phyloP scores from a whole-genome alignment of 2,329 filamentous ascomycete species.

The Myriosclerotinia curreyana region DNA sequence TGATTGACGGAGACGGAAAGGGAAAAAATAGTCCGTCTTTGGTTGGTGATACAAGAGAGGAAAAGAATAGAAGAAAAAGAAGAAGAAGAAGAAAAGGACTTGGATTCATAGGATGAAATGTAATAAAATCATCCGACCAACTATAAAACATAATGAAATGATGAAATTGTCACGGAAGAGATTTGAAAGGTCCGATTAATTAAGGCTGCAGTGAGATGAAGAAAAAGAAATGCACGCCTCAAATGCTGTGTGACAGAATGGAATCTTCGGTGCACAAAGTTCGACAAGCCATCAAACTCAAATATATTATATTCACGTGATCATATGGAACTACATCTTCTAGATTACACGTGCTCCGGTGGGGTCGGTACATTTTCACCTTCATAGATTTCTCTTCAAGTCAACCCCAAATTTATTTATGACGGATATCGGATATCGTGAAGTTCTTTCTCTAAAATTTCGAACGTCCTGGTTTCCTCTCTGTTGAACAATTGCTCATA shows the following conservation, averaged over 20 bases:
- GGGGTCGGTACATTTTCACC: too few relatives aligned
- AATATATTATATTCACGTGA: not conserved
- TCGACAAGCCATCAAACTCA: not conserved
- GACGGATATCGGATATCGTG: too few relatives aligned
- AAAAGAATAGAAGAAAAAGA: not conserved
- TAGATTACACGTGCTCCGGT: too few relatives aligned
- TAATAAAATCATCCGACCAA: too few relatives aligned
- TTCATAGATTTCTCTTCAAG: too few relatives aligned
- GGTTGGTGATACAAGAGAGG: not conserved
- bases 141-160: too few relatives aligned
- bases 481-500: too few relatives aligned
- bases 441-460: too few relatives aligned
- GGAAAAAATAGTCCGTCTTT: not conserved
- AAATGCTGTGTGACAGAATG: slow-evolving; percentile 3
- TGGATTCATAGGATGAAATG: too few relatives aligned
- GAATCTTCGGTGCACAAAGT: slow-evolving; percentile 13
- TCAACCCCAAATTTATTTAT: too few relatives aligned
- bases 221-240: slow-evolving; percentile 13
- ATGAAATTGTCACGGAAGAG: not conserved
- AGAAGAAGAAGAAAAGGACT: not conserved
- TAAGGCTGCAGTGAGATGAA: slow-evolving; percentile 10
- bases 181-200: slow-evolving; percentile 15
- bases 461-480: too few relatives aligned
- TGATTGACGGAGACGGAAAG: not conserved
- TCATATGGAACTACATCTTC: not conserved